A percentile compares a stretch with the other conserved stretches of the same genome.
Conservation (phyloP, 768 basidiomycete species). For the Xerocomus brunneocitrinus region DNA sequence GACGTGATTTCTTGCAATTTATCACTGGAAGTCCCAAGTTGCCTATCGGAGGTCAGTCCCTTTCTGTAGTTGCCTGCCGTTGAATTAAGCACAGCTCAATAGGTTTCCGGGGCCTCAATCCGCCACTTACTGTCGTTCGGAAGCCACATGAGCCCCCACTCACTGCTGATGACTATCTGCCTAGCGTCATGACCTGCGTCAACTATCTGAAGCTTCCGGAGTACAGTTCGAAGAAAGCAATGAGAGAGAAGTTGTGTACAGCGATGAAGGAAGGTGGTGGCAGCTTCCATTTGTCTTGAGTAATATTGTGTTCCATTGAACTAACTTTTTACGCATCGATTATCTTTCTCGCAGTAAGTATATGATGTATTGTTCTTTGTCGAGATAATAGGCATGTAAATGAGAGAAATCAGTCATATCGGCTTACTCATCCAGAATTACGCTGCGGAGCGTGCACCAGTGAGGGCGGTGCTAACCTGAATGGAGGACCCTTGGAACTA, state of each 20-base stretch:
- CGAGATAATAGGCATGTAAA: slow-evolving; percentile 4
- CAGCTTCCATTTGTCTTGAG: slow-evolving; percentile 92
- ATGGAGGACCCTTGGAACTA: background rate
- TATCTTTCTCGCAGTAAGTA: slow-evolving; percentile 8
- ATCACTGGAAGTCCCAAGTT: slow-evolving; percentile 96
- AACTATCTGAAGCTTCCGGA: slow-evolving; percentile 96
- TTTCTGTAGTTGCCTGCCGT: background rate
- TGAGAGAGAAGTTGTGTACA: slow-evolving; percentile 75
- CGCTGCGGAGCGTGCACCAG: slow-evolving; percentile 24
- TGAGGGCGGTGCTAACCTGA: background rate
- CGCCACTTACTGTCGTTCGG: slow-evolving; percentile 91
- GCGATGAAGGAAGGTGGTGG: slow-evolving; percentile 95
- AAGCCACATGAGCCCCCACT: slow-evolving; percentile 93
- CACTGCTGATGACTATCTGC: slow-evolving; percentile 89
- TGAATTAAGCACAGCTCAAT: slow-evolving; percentile 1
- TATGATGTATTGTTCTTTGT: slow-evolving; percentile 2
- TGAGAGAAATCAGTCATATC: slow-evolving; percentile 1
- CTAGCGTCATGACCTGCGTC: slow-evolving; percentile 98
- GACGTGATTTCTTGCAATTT: slow-evolving; percentile 91
- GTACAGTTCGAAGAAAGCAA: slow-evolving; percentile 81
- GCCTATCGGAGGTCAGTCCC: slow-evolving; percentile 81
- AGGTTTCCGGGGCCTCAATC: slow-evolving; percentile 95
- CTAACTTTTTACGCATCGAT: slow-evolving; percentile 21
- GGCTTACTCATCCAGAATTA: background rate
- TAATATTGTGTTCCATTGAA: slow-evolving; percentile 22